These are phyloP conservation scores for Solanum corneliomulleri DNA, from an alignment of 257 asterid genomes.

Conservation along the genomic window DNA sequence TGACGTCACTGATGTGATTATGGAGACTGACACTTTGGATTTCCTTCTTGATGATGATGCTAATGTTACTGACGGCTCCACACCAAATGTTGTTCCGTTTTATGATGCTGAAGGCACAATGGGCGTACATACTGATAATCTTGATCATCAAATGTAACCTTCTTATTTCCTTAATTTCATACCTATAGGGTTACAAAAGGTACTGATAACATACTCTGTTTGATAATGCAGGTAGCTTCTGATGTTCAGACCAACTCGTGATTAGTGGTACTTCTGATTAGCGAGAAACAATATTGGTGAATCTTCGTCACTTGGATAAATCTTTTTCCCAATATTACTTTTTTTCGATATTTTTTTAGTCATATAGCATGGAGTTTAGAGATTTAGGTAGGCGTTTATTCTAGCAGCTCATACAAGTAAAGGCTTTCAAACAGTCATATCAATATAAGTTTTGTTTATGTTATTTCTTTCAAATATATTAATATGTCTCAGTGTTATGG, in stretches of 20 bases:
- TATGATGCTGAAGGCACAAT: background rate
- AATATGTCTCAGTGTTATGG: background rate
- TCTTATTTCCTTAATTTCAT: background rate
- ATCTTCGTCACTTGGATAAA: background rate
- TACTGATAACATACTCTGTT: background rate
- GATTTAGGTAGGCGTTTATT: background rate
- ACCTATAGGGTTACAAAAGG: background rate
- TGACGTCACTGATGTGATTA: conserved; percentile 77
- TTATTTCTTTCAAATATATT: no score
- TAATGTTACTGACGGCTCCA: background rate
- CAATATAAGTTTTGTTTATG: background rate
- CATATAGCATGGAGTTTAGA: no score
- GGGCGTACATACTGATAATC: background rate
- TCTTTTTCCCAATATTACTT: no score
- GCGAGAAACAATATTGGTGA: background rate
- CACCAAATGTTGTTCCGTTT: background rate
- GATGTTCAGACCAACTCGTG: background rate
- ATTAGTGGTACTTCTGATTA: no score
- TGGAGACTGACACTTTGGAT: conserved; percentile 48
- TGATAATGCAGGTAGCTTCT: background rate
- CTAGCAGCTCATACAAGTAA: background rate
- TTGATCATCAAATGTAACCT: background rate
- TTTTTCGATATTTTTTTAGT: no score
- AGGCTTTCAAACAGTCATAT: background rate
- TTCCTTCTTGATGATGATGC: background rate